Base-by-base conservation (phyloP, 2,329 filamentous ascomycete species). In the Fusarium xylarioides region DNA sequence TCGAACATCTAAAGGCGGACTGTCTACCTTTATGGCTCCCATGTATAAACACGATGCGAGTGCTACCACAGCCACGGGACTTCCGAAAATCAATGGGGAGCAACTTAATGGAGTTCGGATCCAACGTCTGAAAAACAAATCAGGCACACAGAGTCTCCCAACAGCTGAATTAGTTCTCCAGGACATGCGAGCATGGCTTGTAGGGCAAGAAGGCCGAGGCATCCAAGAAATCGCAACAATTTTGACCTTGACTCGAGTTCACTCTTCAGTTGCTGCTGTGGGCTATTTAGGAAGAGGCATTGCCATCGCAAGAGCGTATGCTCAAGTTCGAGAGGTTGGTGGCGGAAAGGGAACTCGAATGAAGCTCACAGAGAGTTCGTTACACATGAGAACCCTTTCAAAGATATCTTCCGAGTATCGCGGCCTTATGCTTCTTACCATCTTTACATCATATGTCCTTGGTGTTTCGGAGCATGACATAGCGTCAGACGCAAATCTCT, bases 151-250 rank as follows among this genome's bases (percentile, higher is more conserved):
- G 52, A 85, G 90, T 1, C 83, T 95, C 1, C 92, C 92, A 0
- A 94, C 92, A 0, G 92, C 92, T 0, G 92, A 95, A 79, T 85
- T 95, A 1, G 91, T 91, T 67, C 84, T 93, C 6, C 83, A 86
- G 21, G 86, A 84, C n/a, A 89, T 89, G 85, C 87, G 91, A 5
- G 91, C 84, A 8, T 91, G 91, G 85, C 84, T 94, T 11, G 82
- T 95, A 34, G 93, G 93, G 11, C 82, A 86, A 7, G 86, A 92
- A 70, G 92, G 92, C 3, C 82, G 88, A 44, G 93, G 92, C 4
- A 86, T 93, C 35, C 87, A 89, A 30, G 91, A 93, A 74, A 92
- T 95, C 66, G 86, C 88, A 43, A 89, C 89, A 4, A 84, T 95
- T 19, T 83, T 95, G 12, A 93, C 90, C 65, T 88, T 94, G 71